Conservation (phyloP, 2,329 filamentous ascomycete genomes). For the Clarireedia monteithiana region DNA sequence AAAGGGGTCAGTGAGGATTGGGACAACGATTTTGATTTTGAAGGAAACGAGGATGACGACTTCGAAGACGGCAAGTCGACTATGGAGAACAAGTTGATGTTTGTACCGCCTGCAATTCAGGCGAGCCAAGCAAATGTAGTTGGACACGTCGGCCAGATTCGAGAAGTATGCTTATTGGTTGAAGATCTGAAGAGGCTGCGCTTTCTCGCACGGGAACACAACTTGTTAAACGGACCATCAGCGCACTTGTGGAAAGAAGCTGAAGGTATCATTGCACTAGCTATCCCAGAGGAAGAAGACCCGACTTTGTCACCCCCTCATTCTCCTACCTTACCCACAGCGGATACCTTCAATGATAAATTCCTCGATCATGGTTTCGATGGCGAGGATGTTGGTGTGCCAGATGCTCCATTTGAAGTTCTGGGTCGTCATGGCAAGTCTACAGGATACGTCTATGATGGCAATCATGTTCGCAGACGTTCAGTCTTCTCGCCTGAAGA, state of each 20-base stretch:
- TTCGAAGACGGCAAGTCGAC: conserved; percentile 35
- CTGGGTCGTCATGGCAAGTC: conserved; percentile 19
- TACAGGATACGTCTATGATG: conserved; percentile 38
- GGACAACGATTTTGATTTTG: conserved; percentile 83
- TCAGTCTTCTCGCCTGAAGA: conserved; percentile 60
- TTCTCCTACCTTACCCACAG: conserved; percentile 33
- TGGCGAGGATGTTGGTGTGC: conserved; percentile 36
- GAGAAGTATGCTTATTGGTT: conserved; percentile 72
- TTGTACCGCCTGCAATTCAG: conserved; percentile 73
- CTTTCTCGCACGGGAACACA: conserved; percentile 59
- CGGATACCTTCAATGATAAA: conserved; percentile 36
- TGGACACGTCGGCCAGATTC: conserved; percentile 75
- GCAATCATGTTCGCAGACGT: conserved; percentile 43
- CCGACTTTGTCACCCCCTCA: conserved; percentile 22
- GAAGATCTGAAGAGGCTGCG: conserved; percentile 76
- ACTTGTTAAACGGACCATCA: conserved; percentile 53
- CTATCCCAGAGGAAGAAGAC: conserved; percentile 59
- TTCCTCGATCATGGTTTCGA: conserved; percentile 36
- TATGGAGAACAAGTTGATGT: conserved; percentile 43
- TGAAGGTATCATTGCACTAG: conserved; percentile 81
- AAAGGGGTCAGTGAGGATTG: conserved; percentile 80
- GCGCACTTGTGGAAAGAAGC: conserved; percentile 68
- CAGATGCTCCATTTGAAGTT: conserved; percentile 40
- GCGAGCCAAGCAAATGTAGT: conserved; percentile 76
- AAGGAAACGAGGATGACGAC: conserved; percentile 26